Base-by-base conservation (phyloP, 257 asterid genomes). In the Solanum acaule region DNA sequence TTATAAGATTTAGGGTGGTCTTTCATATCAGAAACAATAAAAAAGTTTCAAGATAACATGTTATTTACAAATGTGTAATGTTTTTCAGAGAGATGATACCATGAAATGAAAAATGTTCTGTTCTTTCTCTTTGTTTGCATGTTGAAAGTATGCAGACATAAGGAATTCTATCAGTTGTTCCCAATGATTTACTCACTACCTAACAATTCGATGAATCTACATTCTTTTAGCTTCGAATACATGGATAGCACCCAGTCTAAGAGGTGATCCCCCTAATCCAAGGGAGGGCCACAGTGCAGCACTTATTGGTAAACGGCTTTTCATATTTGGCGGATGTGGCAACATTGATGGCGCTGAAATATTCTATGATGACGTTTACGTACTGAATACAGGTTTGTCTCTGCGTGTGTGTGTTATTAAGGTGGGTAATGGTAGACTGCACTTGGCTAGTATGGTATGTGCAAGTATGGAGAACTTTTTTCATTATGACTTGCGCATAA, bases 221-320 rank as follows among this genome's bases (percentile, higher is more conserved):
- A 15, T 82, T 33, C 86, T 87, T 81, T 79, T 91, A 97, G 99
- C 97, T 89, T 91, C 95, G 90, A 93, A 94, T 88, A 92, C 97
- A 16, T 97, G 99, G 99, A 86, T 91, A 85, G 88, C 94, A 42
- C 99, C 99, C 42, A 91, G 91, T 87, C 94, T 94, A 81, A 95
- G 98, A 93, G 99, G 99, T 6, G 93, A 94, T 61, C 96, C 93
- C 59, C 99, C 99, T 35, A 98, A 94, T 90, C 96, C 99, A 86
- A 93, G 99, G 90, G 99, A 97, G 92, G 98, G 98, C 40, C 99
- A 97, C 83, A 94, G 98, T 90, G 99, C 99, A 56, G 99, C 99
- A 4, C 95, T 97, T 84, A 92, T 95, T 83, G 99, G 98, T 84
- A 94, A 94, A 94, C 91, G 96, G 87, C 96, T 97, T 87, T 96